These are phyloP conservation scores for Sicyos edulis DNA, from an alignment of 306 rosid genomes.

Conservation along the genomic window DNA sequence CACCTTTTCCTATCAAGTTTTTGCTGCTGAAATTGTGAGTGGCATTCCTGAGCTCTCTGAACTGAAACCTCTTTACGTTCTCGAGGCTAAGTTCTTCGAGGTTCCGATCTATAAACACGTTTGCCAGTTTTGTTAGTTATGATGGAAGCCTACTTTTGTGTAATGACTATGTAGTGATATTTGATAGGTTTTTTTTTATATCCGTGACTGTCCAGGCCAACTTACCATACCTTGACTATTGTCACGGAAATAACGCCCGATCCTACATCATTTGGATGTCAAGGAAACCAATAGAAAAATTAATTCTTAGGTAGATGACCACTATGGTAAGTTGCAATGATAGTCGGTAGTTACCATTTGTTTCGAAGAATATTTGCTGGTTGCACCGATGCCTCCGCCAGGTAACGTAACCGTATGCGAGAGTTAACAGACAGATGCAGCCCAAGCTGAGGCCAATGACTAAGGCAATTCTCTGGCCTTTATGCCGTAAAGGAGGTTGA, in stretches of 20 bases:
- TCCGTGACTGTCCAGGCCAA: no score
- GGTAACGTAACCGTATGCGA: slow-evolving; percentile 68
- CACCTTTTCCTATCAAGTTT: slow-evolving; percentile 58
- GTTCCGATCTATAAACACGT: slow-evolving; percentile 36
- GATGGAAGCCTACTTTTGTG: neutral
- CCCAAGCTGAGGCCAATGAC: slow-evolving; percentile 78
- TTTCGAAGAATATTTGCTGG: slow-evolving; percentile 81
- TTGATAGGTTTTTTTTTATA: neutral
- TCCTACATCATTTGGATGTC: no score
- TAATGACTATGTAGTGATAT: neutral
- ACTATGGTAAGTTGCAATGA: no score
- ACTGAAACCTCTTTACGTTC: slow-evolving; percentile 50
- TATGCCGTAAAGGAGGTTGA: slow-evolving; percentile 43
- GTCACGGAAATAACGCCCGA: no score
- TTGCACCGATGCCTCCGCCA: slow-evolving; percentile 82
- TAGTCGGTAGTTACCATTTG: slow-evolving; percentile 39
- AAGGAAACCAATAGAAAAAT: no score
- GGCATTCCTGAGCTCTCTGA: slow-evolving; percentile 58
- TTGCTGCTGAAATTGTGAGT: slow-evolving; percentile 61
- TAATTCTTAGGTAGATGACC: no score
- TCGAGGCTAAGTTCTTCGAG: slow-evolving; percentile 51
- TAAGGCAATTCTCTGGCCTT: slow-evolving; percentile 61
- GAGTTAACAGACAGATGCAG: slow-evolving; percentile 61
- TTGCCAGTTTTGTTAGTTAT: neutral
- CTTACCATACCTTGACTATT: no score